phyloP scores from a whole-genome alignment of 2,329 filamentous ascomycete genomes.

The Aspergillus hiratsukae region DNA sequence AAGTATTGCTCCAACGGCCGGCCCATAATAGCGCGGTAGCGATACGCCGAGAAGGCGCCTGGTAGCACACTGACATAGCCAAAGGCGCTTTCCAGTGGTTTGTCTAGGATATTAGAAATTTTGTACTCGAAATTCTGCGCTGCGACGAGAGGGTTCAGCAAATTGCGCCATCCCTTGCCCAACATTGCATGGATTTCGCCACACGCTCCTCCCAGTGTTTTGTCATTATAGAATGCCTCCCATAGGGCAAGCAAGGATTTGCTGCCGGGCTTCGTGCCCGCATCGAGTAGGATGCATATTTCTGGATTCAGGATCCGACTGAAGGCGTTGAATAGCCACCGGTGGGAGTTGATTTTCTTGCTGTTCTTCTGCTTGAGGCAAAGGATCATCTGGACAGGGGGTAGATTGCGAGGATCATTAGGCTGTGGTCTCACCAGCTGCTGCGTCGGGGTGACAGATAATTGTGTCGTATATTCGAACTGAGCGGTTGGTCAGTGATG shows the following conservation, averaged over 20 bases:
- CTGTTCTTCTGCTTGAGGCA: slow-evolving; percentile 98
- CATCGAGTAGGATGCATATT: slow-evolving; percentile 92
- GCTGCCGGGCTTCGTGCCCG: slow-evolving; percentile 90
- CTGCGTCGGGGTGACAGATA: slow-evolving; percentile 95
- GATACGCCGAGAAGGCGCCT: slow-evolving; percentile 96
- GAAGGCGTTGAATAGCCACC: slow-evolving; percentile 98
- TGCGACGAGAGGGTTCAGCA: slow-evolving; percentile 91
- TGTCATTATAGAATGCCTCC: slow-evolving; percentile 99
- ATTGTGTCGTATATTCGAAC: slow-evolving; percentile 97
- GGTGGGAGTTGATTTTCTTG: slow-evolving; percentile 99
- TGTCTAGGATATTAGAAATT: slow-evolving; percentile 98
- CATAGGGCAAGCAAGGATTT: slow-evolving; percentile 89
- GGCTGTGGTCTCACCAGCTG: slow-evolving; percentile 91
- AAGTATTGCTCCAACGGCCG: slow-evolving; percentile 97
- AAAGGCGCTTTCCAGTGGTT: slow-evolving; percentile 93
- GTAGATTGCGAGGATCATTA: slow-evolving; percentile 76
- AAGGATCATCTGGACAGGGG: slow-evolving; percentile 98
- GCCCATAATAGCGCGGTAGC: slow-evolving; percentile 97
- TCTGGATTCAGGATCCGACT: slow-evolving; percentile 95
- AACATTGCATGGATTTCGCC: slow-evolving; percentile 99
- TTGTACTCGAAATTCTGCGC: slow-evolving; percentile 99
- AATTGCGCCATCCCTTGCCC: slow-evolving; percentile 82
- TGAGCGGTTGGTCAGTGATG: slow-evolving; percentile 19
- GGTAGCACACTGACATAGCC: slow-evolving; percentile 97
- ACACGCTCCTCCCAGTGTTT: slow-evolving; percentile 94